phyloP scores from a whole-genome alignment of 495 filamentous ascomycete genomes.

The Saxispiralis lemnorum region DNA sequence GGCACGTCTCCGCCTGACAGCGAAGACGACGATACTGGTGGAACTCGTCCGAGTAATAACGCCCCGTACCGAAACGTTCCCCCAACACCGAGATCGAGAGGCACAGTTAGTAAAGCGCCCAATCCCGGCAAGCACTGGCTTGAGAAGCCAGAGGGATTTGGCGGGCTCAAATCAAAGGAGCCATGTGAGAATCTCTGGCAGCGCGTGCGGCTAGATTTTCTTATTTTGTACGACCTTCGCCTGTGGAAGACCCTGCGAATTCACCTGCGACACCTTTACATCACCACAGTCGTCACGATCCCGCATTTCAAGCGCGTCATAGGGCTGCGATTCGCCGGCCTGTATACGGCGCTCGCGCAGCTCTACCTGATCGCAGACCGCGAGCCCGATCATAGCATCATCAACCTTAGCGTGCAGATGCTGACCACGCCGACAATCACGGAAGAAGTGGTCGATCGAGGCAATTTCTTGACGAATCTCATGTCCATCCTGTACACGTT shows the following conservation, averaged over 20 bases:
- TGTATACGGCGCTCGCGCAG: slow-evolving; percentile 87
- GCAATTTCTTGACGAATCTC: slow-evolving; percentile 90
- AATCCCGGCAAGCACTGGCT: slow-evolving; percentile 67
- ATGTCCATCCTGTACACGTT: slow-evolving; percentile 97
- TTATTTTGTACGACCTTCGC: slow-evolving; percentile 88
- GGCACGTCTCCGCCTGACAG: slow-evolving; percentile 36
- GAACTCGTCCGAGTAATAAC: slow-evolving; percentile 1
- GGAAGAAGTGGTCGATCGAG: slow-evolving; percentile 76
- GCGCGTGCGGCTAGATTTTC: slow-evolving; percentile 79
- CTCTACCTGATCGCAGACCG: slow-evolving; percentile 90
- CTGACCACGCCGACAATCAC: slow-evolving; percentile 92
- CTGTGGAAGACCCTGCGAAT: slow-evolving; percentile 92
- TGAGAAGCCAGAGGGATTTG: slow-evolving; percentile 43
- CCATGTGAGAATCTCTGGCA: slow-evolving; percentile 59
- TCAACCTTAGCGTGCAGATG: slow-evolving; percentile 91
- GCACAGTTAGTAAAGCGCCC: slow-evolving; percentile 16
- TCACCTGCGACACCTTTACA: slow-evolving; percentile 81
- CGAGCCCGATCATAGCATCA: slow-evolving; percentile 94
- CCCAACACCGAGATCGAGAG: slow-evolving; percentile 21
- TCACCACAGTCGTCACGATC: slow-evolving; percentile 85
- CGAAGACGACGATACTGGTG: slow-evolving; percentile 22
- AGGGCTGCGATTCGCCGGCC: slow-evolving; percentile 72
- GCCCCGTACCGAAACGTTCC: slow-evolving; percentile 22
- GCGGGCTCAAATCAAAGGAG: slow-evolving; percentile 1
- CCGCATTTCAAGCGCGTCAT: slow-evolving; percentile 94